Evolutionary conservation across 1,284 basidiomycete species (phyloP).

Genomic region (Pseudozyma pruni): DNA sequence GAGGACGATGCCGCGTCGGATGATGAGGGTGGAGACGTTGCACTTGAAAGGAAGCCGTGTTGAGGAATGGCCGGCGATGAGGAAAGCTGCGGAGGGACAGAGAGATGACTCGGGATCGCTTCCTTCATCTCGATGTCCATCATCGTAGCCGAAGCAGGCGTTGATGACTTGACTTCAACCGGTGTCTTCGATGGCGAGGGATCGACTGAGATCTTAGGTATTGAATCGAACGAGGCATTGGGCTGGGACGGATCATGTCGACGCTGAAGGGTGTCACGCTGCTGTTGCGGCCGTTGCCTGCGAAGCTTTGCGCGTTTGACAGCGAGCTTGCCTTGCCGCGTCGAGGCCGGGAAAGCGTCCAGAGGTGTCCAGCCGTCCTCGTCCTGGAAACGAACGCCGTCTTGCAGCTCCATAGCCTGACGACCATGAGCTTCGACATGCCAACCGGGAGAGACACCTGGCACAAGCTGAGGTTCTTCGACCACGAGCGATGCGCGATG

Average conservation of each 20-base stretch:
- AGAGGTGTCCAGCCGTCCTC: conserved; percentile 55
- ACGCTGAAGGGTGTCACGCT: not conserved
- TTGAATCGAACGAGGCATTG: not conserved
- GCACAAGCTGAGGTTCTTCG: conserved; percentile 23
- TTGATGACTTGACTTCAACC: not conserved
- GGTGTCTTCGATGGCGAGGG: not conserved
- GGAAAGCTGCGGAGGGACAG: not conserved
- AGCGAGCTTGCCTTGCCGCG: conserved; percentile 30
- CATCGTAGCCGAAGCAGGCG: not conserved
- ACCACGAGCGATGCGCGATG: conserved; percentile 7
- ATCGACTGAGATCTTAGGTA: conserved; percentile 16
- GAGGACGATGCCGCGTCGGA: conserved; percentile 1
- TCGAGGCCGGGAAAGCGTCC: conserved; percentile 44
- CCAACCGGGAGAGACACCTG: conserved; percentile 56
- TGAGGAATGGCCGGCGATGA: not conserved
- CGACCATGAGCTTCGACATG: conserved; percentile 47
- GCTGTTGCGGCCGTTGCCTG: conserved; percentile 9
- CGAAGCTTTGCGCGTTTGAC: conserved; percentile 29
- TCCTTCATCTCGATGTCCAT: conserved; percentile 20
- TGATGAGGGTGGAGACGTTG: not conserved
- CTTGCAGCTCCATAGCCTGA: conserved; percentile 51
- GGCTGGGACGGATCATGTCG: not conserved
- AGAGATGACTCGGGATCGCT: not conserved
- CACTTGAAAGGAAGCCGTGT: not conserved
- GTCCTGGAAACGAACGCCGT: conserved; percentile 38